Evolutionary conservation across 768 basidiomycete genomes (phyloP), one percentile per base, ranked within the genome.

Genomic region (Thelephora aurantiotincta): DNA sequence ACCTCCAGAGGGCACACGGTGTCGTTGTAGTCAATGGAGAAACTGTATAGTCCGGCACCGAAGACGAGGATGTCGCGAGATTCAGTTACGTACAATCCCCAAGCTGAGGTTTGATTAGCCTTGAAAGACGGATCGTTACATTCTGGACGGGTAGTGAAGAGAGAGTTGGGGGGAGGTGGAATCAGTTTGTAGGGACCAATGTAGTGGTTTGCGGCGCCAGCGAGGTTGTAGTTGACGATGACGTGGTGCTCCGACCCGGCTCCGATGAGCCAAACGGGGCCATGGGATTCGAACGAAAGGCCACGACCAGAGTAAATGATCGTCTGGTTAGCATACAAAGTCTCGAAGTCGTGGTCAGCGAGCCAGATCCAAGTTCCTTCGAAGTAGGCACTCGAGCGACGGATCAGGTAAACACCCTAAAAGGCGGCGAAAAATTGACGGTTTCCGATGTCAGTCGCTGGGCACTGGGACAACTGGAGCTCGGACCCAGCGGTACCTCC

Each of bases 221-320:
- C 72, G 23, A 88, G 55, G 50, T 68, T 75, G 60, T 83, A 86
- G 55, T 86, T 81, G 52, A 83, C 86, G 13, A 84, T 60, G 0
- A 67, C 63, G 52, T 80, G 75, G 54, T 85, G 82, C 54, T 87
- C 83, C n/a, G 79, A n/a, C 68, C 60, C 72, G 34, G 85, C 87
- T 19, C 86, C 86, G 49, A 88, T 77, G 66, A 89, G 58, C 86
- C 84, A 88, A 9, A 86, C 81, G 1, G 86, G 86, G 2, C 86
- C 86, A 35, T 65, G 64, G 11, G 80, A 82, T 58, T 88, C 76
- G 0, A 80, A 82, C 9, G 84, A 62, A 41, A 89, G 74, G 1
- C 86, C 86, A n/a, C 86, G 74, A 0, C 82, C 86, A 6, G 60
- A 64, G 59, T 71, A 88, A 16, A 82, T 55, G 3, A 71, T 70